Evolutionary conservation across 2,329 filamentous ascomycete species (phyloP).

Genomic region (Microcyclospora pomicola): DNA sequence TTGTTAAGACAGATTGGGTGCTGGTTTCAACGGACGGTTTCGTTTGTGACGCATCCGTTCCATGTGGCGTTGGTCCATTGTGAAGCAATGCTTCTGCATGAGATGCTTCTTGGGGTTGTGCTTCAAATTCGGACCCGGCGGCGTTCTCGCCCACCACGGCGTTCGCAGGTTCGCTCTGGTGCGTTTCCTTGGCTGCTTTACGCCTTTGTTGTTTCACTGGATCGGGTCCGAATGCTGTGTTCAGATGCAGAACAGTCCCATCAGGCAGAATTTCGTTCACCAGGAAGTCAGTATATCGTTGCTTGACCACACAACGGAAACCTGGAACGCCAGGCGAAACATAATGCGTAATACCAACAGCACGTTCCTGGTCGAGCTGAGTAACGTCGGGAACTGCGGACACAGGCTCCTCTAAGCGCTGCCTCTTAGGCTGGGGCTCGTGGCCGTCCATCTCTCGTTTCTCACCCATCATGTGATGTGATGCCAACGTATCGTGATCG

Average conservation of each 20-base stretch:
- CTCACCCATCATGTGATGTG: slow-evolving; percentile 2
- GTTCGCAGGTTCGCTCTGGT: slow-evolving; percentile 1
- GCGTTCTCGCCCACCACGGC: neutral
- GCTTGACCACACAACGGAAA: slow-evolving; percentile 54
- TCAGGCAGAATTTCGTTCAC: slow-evolving; percentile 76
- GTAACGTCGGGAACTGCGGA: neutral
- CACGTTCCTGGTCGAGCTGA: slow-evolving; percentile 24
- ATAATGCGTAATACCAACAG: slow-evolving; percentile 49
- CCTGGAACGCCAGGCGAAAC: slow-evolving; percentile 43
- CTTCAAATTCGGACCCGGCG: neutral
- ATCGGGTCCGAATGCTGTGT: slow-evolving; percentile 24
- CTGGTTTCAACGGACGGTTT: neutral
- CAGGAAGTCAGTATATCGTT: slow-evolving; percentile 79
- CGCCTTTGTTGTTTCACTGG: neutral
- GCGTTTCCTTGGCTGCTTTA: slow-evolving; percentile 4
- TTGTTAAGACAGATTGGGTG: slow-evolving; percentile 6
- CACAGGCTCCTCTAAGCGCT: neutral
- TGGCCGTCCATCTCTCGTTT: slow-evolving; percentile 5
- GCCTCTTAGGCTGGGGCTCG: neutral
- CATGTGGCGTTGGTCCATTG: neutral
- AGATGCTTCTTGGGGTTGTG: neutral
- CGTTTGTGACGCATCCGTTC: neutral
- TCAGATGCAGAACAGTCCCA: slow-evolving; percentile 63
- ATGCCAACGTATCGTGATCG: too few species aligned
- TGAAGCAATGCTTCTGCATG: neutral